These are phyloP conservation scores for Boechera divaricarpa DNA, from an alignment of 345 rosid species.

Conservation along the genomic window DNA sequence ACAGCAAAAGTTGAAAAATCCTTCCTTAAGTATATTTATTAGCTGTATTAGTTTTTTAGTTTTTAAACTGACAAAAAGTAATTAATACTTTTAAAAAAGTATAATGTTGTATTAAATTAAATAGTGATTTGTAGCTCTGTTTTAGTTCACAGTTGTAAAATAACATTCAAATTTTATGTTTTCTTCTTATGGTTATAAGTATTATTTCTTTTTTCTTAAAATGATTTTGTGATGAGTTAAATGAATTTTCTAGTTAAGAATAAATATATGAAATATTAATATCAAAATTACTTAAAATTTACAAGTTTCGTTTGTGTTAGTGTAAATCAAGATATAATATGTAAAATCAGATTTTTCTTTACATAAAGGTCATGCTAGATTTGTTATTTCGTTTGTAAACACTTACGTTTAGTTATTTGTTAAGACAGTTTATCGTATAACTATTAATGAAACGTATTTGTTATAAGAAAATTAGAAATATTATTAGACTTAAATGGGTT, in stretches of 20 bases:
- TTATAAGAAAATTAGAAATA: no score
- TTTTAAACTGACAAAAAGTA: neutral
- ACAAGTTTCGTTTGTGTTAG: neutral
- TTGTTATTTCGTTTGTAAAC: no score
- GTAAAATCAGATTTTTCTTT: no score
- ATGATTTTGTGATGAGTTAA: neutral
- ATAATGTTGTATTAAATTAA: neutral
- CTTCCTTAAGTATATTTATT: conserved; percentile 7
- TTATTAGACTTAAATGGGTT: no score
- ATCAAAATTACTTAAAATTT: neutral
- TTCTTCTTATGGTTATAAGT: neutral
- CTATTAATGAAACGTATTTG: no score
- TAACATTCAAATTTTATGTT: neutral
- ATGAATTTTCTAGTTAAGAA: neutral
- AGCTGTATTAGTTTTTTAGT: conserved; percentile 9
- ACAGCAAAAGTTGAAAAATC: neutral
- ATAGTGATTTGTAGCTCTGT: neutral
- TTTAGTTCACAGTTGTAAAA: neutral
- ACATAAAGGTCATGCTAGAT: no score
- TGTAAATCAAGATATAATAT: neutral
- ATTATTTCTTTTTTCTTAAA: neutral
- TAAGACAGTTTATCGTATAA: no score
- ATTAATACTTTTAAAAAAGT: neutral
- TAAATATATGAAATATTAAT: neutral
- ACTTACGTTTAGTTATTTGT: neutral